Base-by-base conservation (phyloP, 148 eudicot genomes). In the Tetragonia tetragonoides region DNA sequence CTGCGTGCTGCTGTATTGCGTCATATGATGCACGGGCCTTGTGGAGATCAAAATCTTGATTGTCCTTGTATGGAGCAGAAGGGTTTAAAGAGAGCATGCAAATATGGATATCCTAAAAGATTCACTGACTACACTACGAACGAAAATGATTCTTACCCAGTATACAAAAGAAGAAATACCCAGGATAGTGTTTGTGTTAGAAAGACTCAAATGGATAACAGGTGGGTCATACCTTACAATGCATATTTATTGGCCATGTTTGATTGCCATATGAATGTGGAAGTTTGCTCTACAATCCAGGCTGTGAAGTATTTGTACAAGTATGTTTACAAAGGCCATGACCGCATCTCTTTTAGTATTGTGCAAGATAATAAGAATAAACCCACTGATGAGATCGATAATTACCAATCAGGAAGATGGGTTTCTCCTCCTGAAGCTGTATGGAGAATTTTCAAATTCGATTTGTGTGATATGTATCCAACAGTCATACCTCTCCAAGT, bases 171-270 rank as follows among this genome's bases (percentile, higher is more conserved):
- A 63, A 46, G 80, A 39, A 17, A 82, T 10, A 72, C 44, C 53
- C 66, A 60, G 0, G 66, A 6, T 14, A 62, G 0, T 0, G 72
- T 60, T 0, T 3, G 12, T 4, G 66, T 81, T 0, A 16, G 79
- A 5, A 34, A n/a, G 0, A 8, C 2, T 0, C 23, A 1, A 0
- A 20, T 86, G 0, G 75, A 83, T 49, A 86, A 78, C n/a, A 15
- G 77, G 5, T 87, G 80, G 78, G 82, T 82, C 0, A 61, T 84
- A 2, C 87, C 86, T 7, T 84, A 82, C 23, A 79, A 78, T 61
- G 74, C 83, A 8, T 78, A 73, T 40, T 18, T 86, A 2, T 39
- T 83, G 3, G 70, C 39, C 1, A 60, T 16, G 47, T 81, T 23
- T 68, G 66, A 83, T 20, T 76, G 76, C 14, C 84, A 81, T 8